Evolutionary conservation across 1,284 basidiomycete species (phyloP), one percentile per base, ranked within the genome.

Genomic region (Cryptococcus sp.): DNA sequence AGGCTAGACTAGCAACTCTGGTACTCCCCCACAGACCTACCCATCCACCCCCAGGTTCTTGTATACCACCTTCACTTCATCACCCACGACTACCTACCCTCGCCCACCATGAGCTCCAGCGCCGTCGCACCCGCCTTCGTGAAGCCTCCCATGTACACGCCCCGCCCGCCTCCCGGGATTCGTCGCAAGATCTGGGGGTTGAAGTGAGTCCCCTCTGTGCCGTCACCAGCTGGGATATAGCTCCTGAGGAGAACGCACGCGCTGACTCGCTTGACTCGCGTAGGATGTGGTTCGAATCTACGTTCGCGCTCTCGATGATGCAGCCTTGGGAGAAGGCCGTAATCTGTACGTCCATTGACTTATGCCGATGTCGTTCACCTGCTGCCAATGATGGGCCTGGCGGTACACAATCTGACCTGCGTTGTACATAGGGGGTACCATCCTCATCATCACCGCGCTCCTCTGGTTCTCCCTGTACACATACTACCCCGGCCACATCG

Each of bases 381-480:
- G 4, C 15, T 44, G 13, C 35, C 6, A 13, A 18, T 45, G 16
- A 36, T 39, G 24, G 44, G 12, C 4, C 35, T 33, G 47, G 12
- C 55, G 18, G 4, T 38, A 39, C 16, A 13, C n/a, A 33, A 40
- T 40, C 40, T 28, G 40, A 40, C 49, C 21, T 13, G 11, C n/a
- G 28, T 49, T 35, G 23, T n/a, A 13, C 23, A 20, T 18, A 76
- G 75, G 65, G 44, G 54, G 66, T 21, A 60, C 71, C 52, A 59
- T 74, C 52, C 33, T 71, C 52, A 60, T 70, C 46, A 62, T 73
- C 55, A 69, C 68, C 38, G 51, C 63, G 49, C 59, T 78, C n/a
- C 72, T 79, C 67, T 75, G 71, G 68, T 62, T 71, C 61, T 76
- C 76, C 24, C 62, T 76, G 38, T 64, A 72, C 59, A 73, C 64